These are phyloP conservation scores for Malassezia cuniculi DNA, from an alignment of 1,284 basidiomycete genomes.

Conservation along the genomic window DNA sequence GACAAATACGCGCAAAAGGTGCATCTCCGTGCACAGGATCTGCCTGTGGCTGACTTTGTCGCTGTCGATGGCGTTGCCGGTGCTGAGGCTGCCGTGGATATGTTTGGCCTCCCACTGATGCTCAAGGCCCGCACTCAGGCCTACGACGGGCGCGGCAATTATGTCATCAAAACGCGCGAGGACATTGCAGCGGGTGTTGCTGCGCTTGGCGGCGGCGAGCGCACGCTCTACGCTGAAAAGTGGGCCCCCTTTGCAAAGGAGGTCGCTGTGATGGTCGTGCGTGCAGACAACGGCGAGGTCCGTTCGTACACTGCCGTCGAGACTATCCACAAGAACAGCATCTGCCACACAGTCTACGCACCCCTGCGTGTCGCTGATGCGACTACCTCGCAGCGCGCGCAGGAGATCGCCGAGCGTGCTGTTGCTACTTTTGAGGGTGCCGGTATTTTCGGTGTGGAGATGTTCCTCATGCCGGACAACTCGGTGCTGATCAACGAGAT, in stretches of 20 bases:
- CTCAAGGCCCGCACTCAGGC: conserved; percentile 87
- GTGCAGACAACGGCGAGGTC: conserved; percentile 56
- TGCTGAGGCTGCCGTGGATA: conserved; percentile 22
- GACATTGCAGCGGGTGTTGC: conserved; percentile 57
- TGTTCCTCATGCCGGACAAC: conserved; percentile 87
- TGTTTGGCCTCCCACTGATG: conserved; percentile 80
- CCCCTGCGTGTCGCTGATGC: conserved; percentile 51
- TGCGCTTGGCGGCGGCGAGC: conserved; percentile 37
- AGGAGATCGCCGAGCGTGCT: conserved; percentile 66
- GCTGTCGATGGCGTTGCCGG: conserved; percentile 14
- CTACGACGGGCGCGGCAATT: conserved; percentile 93
- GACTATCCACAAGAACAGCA: conserved; percentile 85
- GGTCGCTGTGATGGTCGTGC: conserved; percentile 94
- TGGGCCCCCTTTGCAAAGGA: conserved; percentile 83
- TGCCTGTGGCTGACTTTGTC: conserved; percentile 63
- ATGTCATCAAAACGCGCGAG: conserved; percentile 54
- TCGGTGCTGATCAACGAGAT: conserved; percentile 85
- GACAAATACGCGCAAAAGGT: conserved; percentile 87
- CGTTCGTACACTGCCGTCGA: conserved; percentile 82
- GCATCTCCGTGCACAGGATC: conserved; percentile 47
- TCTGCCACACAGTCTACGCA: conserved; percentile 83
- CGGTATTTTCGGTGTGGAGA: conserved; percentile 93
- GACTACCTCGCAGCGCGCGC: conserved; percentile 55
- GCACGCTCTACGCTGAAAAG: conserved; percentile 72
- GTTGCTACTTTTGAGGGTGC: conserved; percentile 70